Evolutionary conservation across 73 alveolate genomes (phyloP), one percentile per base, ranked within the genome.

Genomic region (Uronychia setigera): DNA sequence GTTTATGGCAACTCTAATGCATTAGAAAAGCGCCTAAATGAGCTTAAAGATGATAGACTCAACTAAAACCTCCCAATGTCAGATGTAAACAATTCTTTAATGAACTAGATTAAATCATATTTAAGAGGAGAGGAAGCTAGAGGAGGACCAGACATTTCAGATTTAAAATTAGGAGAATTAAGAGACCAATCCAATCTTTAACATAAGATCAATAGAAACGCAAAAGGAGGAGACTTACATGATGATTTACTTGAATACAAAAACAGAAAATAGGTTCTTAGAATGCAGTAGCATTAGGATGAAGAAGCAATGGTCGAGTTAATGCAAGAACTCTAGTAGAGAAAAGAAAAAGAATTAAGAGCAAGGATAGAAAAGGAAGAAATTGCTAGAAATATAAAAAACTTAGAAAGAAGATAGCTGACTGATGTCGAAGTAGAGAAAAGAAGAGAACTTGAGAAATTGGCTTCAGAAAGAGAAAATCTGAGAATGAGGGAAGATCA

Each of bases 361-460:
- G 96, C 97, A n/a, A 60, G 89, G 60, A 80, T 91, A 25, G 98
- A 94, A 35, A 94, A 94, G 80, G 98, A 94, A 74, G 93, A 90
- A 34, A 94, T 94, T 13, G 75, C 86, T 75, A 79, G 94, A 86
- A 94, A 93, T 26, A 33, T 94, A 31, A 86, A 89, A 76, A 46
- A 46, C 67, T 46, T 46, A 19, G 67, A 46, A 19, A 46, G 67
- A 46, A 46, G 67, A 19, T 5, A 46, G 67, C 67, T 46, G 67
- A 46, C 5, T 46, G 67, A 46, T 19, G 19, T 92, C 14, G 99
- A 94, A 59, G 60, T 87, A 75, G 97, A 93, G 28, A 92, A 93
- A 67, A 94, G 93, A 76, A 88, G 93, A 80, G 99, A 95, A 58
- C 87, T 95, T 1, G 95, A 94, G 58, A 91, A 87, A 84, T 80